Evolutionary conservation across 164 flowering plant species (phyloP).

Genomic region (Aristolochia contorta): DNA sequence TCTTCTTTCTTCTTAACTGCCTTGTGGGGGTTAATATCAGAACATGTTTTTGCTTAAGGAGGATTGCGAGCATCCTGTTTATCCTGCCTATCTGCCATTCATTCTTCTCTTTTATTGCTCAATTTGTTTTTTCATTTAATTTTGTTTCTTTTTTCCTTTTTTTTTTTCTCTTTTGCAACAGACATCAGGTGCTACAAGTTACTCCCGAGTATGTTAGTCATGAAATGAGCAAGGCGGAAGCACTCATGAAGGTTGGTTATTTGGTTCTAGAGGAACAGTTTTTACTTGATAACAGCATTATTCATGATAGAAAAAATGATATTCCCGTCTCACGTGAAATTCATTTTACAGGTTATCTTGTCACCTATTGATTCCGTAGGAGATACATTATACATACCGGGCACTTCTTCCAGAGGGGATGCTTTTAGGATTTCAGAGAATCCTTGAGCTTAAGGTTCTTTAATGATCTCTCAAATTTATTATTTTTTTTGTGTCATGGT

Average conservation of each 20-base stretch:
- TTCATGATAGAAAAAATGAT: not conserved
- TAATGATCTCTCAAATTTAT: not conserved
- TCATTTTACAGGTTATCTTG: conserved; percentile 60
- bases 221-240: conserved; percentile 99
- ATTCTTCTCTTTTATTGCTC: too few species aligned
- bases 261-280: not conserved
- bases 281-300: not conserved
- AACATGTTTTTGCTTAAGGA: too few species aligned
- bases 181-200: conserved; percentile 18
- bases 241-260: conserved; percentile 67
- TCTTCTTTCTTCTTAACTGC: too few species aligned
- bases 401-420: conserved; percentile 97
- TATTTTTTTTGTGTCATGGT: not conserved
- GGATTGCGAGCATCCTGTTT: too few species aligned
- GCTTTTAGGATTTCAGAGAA: conserved; percentile 78
- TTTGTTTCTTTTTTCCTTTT: too few species aligned
- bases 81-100: too few species aligned
- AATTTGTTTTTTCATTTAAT: too few species aligned
- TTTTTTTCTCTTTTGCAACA: not conserved
- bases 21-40: too few species aligned
- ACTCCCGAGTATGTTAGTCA: conserved; percentile 88
- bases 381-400: conserved; percentile 82
- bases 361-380: conserved; percentile 94
- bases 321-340: not conserved
- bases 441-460: conserved; percentile 86